Conservation (phyloP, 768 basidiomycete species). For the Trametes cubensis region DNA sequence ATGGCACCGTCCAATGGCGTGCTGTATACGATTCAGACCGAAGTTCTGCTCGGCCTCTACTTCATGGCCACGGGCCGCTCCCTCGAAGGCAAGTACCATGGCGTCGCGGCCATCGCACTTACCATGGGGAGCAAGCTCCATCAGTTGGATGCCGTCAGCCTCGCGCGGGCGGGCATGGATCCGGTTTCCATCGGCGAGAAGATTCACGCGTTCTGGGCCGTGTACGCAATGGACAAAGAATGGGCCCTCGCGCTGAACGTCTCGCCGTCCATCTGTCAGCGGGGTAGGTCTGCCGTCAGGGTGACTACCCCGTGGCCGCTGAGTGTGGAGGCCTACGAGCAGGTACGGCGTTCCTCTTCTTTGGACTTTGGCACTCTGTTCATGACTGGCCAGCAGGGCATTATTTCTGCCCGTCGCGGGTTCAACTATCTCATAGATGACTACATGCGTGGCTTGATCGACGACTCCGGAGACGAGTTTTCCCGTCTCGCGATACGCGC, state of each 20-base stretch:
- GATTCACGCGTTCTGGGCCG: slow-evolving; percentile 34
- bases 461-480: slow-evolving; percentile 21
- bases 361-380: neutral
- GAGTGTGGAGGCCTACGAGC: slow-evolving; percentile 28
- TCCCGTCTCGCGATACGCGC: slow-evolving; percentile 28
- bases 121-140: slow-evolving; percentile 35
- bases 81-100: slow-evolving; percentile 37
- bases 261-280: slow-evolving; percentile 23
- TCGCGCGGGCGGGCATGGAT: slow-evolving; percentile 18
- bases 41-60: slow-evolving; percentile 38
- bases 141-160: slow-evolving; percentile 23
- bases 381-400: slow-evolving; percentile 8
- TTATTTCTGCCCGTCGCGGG: neutral
- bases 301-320: slow-evolving; percentile 35
- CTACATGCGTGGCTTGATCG: slow-evolving; percentile 14
- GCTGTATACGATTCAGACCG: slow-evolving; percentile 36
- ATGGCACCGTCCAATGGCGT: slow-evolving; percentile 38
- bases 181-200: slow-evolving; percentile 30
- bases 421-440: slow-evolving; percentile 15
- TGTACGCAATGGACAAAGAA: slow-evolving; percentile 28
- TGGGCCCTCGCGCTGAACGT: slow-evolving; percentile 30
- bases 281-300: slow-evolving; percentile 8
- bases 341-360: neutral
- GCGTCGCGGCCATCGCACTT: slow-evolving; percentile 35
- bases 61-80: slow-evolving; percentile 33